Base-by-base conservation (phyloP, 1,284 basidiomycete species). In the Boletus semigastroideus region DNA sequence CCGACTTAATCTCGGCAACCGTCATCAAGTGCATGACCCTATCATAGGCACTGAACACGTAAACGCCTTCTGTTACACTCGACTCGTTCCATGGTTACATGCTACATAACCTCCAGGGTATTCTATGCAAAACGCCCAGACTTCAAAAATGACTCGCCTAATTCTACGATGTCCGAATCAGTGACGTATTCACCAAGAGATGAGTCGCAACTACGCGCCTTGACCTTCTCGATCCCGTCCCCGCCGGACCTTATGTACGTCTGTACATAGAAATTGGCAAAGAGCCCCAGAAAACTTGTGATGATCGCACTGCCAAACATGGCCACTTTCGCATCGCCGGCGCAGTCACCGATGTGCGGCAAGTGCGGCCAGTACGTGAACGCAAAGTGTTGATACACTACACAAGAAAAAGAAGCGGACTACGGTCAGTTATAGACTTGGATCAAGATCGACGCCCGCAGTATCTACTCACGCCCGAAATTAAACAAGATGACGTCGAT, bases 401-500 rank as follows among this genome's bases (percentile, higher is more conserved):
- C 27, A 46, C n/a, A n/a, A n/a, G n/a, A n/a, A n/a, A n/a, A n/a
- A n/a, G n/a, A n/a, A n/a, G n/a, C n/a, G n/a, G n/a, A n/a, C n/a
- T n/a, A n/a, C n/a, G n/a, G n/a, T n/a, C n/a, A n/a, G n/a, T n/a
- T n/a, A n/a, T n/a, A n/a, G n/a, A n/a, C n/a, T n/a, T n/a, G n/a
- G n/a, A n/a, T n/a, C n/a, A n/a, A n/a, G n/a, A n/a, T n/a, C n/a
- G n/a, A n/a, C n/a, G n/a, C n/a, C n/a, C 4, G 16, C 12, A 53
- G 49, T 58, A 58, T 51, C 46, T 40, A 86, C 92, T 67, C 66
- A 92, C 94, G 88, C 66, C 90, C 92, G 65, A 94, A 96, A 79
- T 92, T 93, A 59, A 94, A 90, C 61, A 90, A 74, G 69, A 81
- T 79, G 30, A 97, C 73, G 74, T 95, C 94, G 64, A 98, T 87